Base-by-base conservation (phyloP, 2,329 filamentous ascomycete genomes). In the Aureobasidium subglaciale region DNA sequence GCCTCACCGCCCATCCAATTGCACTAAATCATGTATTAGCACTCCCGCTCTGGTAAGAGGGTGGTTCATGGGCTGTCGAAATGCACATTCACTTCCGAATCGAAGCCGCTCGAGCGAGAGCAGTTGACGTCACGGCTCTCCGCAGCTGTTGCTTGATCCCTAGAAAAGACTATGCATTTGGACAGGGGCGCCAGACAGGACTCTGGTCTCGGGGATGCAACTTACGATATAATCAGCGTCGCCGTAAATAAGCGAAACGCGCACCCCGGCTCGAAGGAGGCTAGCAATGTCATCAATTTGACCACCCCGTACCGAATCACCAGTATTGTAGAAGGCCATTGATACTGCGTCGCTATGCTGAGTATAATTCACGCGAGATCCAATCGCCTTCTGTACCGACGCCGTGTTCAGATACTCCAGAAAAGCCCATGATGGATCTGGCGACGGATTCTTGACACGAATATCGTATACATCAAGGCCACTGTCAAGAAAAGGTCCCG, bases 1-100 rank as follows among this genome's bases (percentile, higher is more conserved):
- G 85, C 83, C 69, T 93, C 80, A 32, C 87, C 88, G n/a, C 89
- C 88, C 60, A 85, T 74, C 81, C 85, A 81, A 62, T 82, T 82
- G 67, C 76, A 78, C 42, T 46, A 24, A n/a, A 15, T 15, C 3
- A 18, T 15, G 5, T 29, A 41, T 55, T 16, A 55, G 52, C 32
- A 18, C 11, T 22, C 4, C 29, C n/a, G n/a, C n/a, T n/a, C n/a
- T n/a, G n/a, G n/a, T n/a, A n/a, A n/a, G n/a, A n/a, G n/a, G n/a
- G n/a, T n/a, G n/a, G n/a, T n/a, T n/a, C n/a, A n/a, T n/a, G n/a
- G n/a, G n/a, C n/a, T n/a, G n/a, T n/a, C n/a, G n/a, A n/a, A n/a
- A n/a, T n/a, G n/a, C n/a, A n/a, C n/a, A n/a, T n/a, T n/a, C n/a
- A n/a, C n/a, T n/a, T n/a, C n/a, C n/a, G n/a, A n/a, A n/a, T n/a